A percentile compares a stretch with the other conserved stretches of the same genome.
Evolutionary conservation across 1,139 yeast species (phyloP).

Genomic region (Barnettozyma hawaiiensis): DNA sequence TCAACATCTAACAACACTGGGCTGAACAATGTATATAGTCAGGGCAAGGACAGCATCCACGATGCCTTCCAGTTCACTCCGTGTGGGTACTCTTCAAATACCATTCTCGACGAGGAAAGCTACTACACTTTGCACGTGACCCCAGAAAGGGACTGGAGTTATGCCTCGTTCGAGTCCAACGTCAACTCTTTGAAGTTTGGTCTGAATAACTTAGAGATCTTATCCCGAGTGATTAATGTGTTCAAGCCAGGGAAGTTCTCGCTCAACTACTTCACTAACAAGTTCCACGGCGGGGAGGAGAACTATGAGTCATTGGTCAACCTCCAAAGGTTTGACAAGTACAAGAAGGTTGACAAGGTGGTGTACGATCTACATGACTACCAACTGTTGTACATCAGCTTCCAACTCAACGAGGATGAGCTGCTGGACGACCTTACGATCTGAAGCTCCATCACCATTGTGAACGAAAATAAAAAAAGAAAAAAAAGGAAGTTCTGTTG

Average conservation of each 20-base stretch:
- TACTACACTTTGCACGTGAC: conserved; percentile 93
- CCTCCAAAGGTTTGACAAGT: conserved; percentile 41
- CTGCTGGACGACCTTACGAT: conserved; percentile 15
- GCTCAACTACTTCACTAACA: conserved; percentile 48
- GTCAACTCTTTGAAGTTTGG: conserved; percentile 46
- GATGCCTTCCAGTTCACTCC: conserved; percentile 95
- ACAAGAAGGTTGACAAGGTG: conserved; percentile 61
- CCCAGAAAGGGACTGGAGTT: conserved; percentile 91
- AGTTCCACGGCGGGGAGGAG: conserved; percentile 23
- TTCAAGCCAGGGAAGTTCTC: conserved; percentile 78
- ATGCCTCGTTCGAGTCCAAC: conserved; percentile 93
- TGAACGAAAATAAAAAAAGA: neutral
- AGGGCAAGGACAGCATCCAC: conserved; percentile 36
- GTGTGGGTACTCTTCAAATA: conserved; percentile 91
- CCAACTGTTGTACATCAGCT: conserved; percentile 38
- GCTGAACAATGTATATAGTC: conserved; percentile 53
- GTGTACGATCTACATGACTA: conserved; percentile 64
- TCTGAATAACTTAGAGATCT: conserved; percentile 45
- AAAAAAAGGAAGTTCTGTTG: too few species aligned
- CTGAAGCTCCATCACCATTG: conserved; percentile 1
- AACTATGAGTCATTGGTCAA: conserved; percentile 36
- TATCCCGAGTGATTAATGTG: conserved; percentile 52
- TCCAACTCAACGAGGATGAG: conserved; percentile 23
- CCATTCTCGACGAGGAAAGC: conserved; percentile 54
- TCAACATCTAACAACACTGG: conserved; percentile 58